phyloP scores from a whole-genome alignment of 2,329 filamentous ascomycete species.

The Amauroascus niger region DNA sequence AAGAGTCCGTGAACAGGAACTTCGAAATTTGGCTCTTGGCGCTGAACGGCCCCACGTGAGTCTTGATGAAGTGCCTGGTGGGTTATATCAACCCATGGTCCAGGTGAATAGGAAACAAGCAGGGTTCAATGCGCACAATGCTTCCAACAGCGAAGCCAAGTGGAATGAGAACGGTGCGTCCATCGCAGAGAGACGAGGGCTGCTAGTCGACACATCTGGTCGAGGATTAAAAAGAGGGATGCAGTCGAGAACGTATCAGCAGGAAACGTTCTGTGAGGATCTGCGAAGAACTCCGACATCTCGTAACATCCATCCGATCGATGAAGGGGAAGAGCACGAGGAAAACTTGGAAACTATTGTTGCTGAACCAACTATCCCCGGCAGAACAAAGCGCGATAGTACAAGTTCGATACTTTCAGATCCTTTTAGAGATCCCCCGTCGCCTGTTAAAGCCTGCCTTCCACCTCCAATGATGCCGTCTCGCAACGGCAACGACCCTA shows the following conservation, averaged over 20 bases:
- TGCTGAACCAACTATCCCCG: conserved; percentile 12
- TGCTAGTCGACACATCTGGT: conserved; percentile 34
- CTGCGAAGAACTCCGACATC: conserved; percentile 42
- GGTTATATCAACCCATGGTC: conserved; percentile 23
- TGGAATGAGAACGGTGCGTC: conserved; percentile 25
- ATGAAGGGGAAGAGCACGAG: conserved; percentile 53
- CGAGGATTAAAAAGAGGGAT: conserved; percentile 33
- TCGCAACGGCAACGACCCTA: background rate
- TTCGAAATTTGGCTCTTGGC: conserved; percentile 44
- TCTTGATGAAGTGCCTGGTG: conserved; percentile 25
- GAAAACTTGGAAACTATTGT: conserved; percentile 21
- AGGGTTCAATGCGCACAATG: background rate
- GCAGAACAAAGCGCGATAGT: conserved; percentile 15
- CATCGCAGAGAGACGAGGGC: conserved; percentile 34
- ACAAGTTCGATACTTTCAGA: conserved; percentile 13
- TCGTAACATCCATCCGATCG: conserved; percentile 53
- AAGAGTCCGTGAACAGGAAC: conserved; percentile 44
- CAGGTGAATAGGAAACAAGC: conserved; percentile 16
- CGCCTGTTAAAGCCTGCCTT: conserved; percentile 14
- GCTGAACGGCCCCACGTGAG: conserved; percentile 42
- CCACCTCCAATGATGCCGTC: conserved; percentile 6
- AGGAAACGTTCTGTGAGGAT: conserved; percentile 41
- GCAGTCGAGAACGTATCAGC: conserved; percentile 32
- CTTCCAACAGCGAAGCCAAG: background rate
- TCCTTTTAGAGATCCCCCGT: conserved; percentile 15